Conservation (phyloP, 192 early-diverging fungal species). For the Phlyctochytrium planicorne region DNA sequence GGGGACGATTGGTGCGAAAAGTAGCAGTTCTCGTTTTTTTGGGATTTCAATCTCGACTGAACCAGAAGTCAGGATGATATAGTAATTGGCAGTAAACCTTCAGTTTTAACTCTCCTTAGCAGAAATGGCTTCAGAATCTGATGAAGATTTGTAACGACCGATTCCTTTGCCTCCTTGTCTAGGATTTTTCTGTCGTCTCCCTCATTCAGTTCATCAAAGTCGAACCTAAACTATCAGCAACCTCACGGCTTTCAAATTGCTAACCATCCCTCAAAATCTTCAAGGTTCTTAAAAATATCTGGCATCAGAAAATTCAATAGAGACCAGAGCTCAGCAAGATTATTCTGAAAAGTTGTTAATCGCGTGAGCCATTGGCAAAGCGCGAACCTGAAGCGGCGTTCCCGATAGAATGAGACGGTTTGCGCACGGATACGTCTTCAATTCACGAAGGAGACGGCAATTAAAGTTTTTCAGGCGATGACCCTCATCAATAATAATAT, state of each 20-base stretch:
- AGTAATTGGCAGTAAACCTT: conserved; percentile 50
- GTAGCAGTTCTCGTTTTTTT: conserved; percentile 84
- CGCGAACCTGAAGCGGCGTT: conserved; percentile 76
- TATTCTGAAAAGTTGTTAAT: conserved; percentile 62
- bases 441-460: conserved; percentile 82
- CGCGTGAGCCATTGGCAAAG: neutral
- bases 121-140: conserved; percentile 89
- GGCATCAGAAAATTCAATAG: conserved; percentile 93
- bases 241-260: conserved; percentile 18
- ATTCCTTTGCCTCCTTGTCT: conserved; percentile 32
- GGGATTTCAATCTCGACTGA: conserved; percentile 85
- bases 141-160: conserved; percentile 74
- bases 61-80: neutral
- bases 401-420: conserved; percentile 89
- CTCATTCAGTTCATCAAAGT: conserved; percentile 63
- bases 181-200: conserved; percentile 67
- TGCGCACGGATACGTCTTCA: conserved; percentile 80
- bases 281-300: conserved; percentile 87
- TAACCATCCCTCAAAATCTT: conserved; percentile 81
- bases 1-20: conserved; percentile 54
- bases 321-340: conserved; percentile 91
- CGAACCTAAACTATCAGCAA: conserved; percentile 57
- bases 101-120: conserved; percentile 84
- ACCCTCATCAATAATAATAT: conserved; percentile 93
- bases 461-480: conserved; percentile 97